A percentile compares a stretch with the other conserved stretches of the same genome.
Conservation (phyloP, 208 protist genomes). For the Acanthamoeba lenticulata region DNA sequence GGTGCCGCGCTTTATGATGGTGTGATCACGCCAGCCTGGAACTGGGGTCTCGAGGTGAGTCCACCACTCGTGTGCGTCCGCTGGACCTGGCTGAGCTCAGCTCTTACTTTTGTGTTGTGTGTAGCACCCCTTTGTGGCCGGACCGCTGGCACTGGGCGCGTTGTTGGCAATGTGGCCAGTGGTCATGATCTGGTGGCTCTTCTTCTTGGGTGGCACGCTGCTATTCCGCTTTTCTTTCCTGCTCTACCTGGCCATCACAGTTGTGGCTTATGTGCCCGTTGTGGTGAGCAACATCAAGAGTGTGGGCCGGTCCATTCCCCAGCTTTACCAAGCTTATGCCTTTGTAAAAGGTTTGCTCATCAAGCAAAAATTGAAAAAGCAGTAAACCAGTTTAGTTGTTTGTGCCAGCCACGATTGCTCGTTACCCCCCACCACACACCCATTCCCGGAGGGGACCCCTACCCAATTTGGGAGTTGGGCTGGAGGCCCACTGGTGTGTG, state of each 20-base stretch:
- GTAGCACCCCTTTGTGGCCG: background rate
- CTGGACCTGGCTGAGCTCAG: background rate
- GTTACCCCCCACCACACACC: too few relatives aligned
- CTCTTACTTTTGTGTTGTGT: background rate
- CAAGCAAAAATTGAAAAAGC: too few relatives aligned
- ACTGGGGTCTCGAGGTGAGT: background rate
- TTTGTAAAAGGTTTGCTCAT: background rate
- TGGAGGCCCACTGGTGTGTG: too few relatives aligned
- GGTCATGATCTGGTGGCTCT: background rate
- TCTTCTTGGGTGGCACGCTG: background rate
- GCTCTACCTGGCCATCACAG: background rate
- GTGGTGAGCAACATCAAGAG: background rate
- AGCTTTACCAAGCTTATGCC: background rate
- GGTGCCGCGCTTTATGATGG: background rate
- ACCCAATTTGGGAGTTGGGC: too few relatives aligned
- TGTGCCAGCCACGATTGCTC: too few relatives aligned
- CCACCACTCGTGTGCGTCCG: background rate
- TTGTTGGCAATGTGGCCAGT: background rate
- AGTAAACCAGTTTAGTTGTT: too few relatives aligned
- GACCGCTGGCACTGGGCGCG: background rate
- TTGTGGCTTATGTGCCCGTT: background rate
- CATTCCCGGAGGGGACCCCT: too few relatives aligned
- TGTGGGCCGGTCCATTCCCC: background rate
- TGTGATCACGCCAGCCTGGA: background rate
- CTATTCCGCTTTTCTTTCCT: slow-evolving; percentile 24